Conservation (phyloP, 2,329 filamentous ascomycete genomes). For the Cercospora sp. region DNA sequence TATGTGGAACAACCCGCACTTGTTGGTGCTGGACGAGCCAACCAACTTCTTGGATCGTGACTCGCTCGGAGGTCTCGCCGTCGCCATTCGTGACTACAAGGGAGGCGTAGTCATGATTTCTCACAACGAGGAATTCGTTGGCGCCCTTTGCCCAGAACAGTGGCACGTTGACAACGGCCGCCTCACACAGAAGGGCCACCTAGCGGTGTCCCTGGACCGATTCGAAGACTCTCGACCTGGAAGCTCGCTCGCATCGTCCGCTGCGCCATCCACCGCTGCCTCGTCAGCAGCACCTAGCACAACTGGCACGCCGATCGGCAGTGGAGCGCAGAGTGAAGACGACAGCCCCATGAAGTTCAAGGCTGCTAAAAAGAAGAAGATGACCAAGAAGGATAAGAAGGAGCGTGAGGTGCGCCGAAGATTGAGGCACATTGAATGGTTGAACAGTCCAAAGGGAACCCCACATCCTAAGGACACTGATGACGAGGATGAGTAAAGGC, state of each 20-base stretch:
- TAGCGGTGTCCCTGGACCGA: constrained; percentile 72
- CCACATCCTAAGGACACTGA: constrained; percentile 75
- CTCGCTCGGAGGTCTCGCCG: constrained; percentile 92
- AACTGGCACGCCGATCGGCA: constrained; percentile 37
- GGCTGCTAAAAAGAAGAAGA: constrained; percentile 96
- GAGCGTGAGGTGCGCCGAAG: constrained; percentile 84
- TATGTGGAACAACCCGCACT: constrained; percentile 80
- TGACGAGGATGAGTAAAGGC: constrained; percentile 58
- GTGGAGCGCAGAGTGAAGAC: constrained; percentile 53
- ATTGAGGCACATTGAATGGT: constrained; percentile 75
- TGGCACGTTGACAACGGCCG: constrained; percentile 90
- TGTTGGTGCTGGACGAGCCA: constrained; percentile 95
- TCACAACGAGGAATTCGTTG: constrained; percentile 98
- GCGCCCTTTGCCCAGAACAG: constrained; percentile 91
- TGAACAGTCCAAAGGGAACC: constrained; percentile 72
- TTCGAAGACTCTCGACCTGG: constrained; percentile 81
- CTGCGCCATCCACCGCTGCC: constrained; percentile 61
- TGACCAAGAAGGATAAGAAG: constrained; percentile 95
- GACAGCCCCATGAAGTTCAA: constrained; percentile 92
- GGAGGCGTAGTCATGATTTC: constrained; percentile 99
- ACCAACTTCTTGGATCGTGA: constrained; percentile 99
- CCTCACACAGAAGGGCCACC: constrained; percentile 78
- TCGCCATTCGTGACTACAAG: constrained; percentile 96
- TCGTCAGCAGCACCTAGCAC: constrained; percentile 36
- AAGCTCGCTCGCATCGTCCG: constrained; percentile 65